A percentile compares a stretch with the other conserved stretches of the same genome.
phyloP scores from a whole-genome alignment of 805 yeast genomes.

The Candida andamanensis region DNA sequence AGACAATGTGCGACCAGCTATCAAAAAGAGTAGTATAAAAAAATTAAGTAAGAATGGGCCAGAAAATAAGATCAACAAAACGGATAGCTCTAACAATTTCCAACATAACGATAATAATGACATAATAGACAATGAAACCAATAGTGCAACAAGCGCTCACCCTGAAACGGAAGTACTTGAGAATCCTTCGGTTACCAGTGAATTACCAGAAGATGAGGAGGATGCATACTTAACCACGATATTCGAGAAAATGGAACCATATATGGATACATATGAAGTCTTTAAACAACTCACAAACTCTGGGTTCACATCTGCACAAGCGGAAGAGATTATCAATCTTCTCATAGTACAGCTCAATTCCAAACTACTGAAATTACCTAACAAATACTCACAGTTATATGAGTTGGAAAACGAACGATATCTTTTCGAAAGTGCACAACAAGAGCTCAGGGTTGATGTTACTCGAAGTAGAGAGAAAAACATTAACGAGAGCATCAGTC shows the following conservation, averaged over 20 bases:
- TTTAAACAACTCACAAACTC: slow-evolving; percentile 47
- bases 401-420: slow-evolving; percentile 87
- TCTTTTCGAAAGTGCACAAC: slow-evolving; percentile 86
- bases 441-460: slow-evolving; percentile 77
- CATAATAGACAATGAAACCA: background rate
- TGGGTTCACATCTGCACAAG: slow-evolving; percentile 59
- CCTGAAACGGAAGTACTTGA: background rate
- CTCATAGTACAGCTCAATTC: slow-evolving; percentile 39
- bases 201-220: slow-evolving; percentile 2
- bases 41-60: too few relatives aligned
- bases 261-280: slow-evolving; percentile 46
- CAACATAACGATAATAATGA: too few relatives aligned
- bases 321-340: slow-evolving; percentile 52
- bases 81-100: too few relatives aligned
- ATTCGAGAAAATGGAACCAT: slow-evolving; percentile 42
- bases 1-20: too few relatives aligned
- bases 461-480: slow-evolving; percentile 67
- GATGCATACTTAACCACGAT: slow-evolving; percentile 49
- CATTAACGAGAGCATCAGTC: slow-evolving; percentile 59
- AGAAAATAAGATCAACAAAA: too few relatives aligned
- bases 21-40: too few relatives aligned
- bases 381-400: slow-evolving; percentile 46
- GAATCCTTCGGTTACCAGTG: too few relatives aligned
- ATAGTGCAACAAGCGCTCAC: background rate
- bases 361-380: slow-evolving; percentile 40